These are phyloP conservation scores for Ogataea haglerorum DNA, from an alignment of 805 yeast species.

Conservation along the genomic window DNA sequence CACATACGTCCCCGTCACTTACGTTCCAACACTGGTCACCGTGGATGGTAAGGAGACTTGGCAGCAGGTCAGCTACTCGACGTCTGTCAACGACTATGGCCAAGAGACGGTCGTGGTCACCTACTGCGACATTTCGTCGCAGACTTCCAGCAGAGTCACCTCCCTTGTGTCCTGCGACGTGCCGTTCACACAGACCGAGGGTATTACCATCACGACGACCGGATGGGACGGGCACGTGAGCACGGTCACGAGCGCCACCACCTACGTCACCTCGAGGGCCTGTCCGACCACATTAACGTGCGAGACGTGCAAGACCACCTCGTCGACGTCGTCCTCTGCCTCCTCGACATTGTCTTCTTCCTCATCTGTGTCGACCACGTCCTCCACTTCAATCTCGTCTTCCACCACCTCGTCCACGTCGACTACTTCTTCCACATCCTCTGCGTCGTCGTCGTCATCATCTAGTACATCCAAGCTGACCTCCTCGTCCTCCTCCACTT, in stretches of 20 bases:
- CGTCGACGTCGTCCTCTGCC: constrained; percentile 9
- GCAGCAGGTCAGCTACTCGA: constrained; percentile 19
- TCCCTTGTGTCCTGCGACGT: constrained; percentile 19
- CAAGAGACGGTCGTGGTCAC: constrained; percentile 19
- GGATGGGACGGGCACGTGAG: constrained; percentile 8
- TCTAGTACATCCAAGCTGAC: neutral
- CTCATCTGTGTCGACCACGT: constrained; percentile 4
- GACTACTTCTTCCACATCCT: neutral
- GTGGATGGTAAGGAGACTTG: constrained; percentile 18
- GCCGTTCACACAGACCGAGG: constrained; percentile 15
- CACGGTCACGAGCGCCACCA: constrained; percentile 4
- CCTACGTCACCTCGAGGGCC: constrained; percentile 7
- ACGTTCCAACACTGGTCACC: constrained; percentile 20
- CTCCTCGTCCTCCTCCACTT: neutral
- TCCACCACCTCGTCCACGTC: constrained; percentile 2
- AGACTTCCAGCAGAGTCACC: constrained; percentile 9
- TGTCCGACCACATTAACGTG: constrained; percentile 8
- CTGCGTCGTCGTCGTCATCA: neutral
- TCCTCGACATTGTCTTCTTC: constrained; percentile 2
- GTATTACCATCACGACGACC: constrained; percentile 4
- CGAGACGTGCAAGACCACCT: constrained; percentile 1
- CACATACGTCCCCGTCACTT: constrained; percentile 13
- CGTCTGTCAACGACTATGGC: constrained; percentile 20
- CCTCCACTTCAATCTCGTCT: constrained; percentile 1
- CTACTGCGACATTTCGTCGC: constrained; percentile 22